phyloP scores from a whole-genome alignment of 805 yeast species.

The Candida nemodendra region DNA sequence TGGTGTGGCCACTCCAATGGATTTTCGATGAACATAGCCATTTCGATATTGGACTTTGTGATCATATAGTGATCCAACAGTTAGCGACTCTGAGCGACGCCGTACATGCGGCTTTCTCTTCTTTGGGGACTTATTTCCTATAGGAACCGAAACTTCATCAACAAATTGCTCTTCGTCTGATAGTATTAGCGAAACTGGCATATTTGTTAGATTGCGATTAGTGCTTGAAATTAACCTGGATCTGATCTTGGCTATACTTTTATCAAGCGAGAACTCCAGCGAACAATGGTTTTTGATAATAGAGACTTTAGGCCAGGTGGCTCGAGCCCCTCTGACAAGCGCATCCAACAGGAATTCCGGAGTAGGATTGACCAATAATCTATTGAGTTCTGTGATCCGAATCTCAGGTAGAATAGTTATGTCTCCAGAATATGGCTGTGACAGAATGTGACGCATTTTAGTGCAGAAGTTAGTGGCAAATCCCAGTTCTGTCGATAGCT shows the following conservation, averaged over 20 bases:
- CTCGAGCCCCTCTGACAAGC: slow-evolving; percentile 78
- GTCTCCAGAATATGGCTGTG: slow-evolving; percentile 91
- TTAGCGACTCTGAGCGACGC: slow-evolving; percentile 19
- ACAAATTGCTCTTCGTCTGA: neutral
- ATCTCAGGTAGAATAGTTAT: slow-evolving; percentile 87
- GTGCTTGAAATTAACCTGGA: slow-evolving; percentile 51
- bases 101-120: slow-evolving; percentile 13
- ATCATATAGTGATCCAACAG: slow-evolving; percentile 9
- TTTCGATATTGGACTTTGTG: slow-evolving; percentile 7
- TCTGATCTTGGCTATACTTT: slow-evolving; percentile 66
- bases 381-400: slow-evolving; percentile 53
- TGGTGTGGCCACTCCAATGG: slow-evolving; percentile 4
- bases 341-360: slow-evolving; percentile 70
- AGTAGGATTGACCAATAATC: slow-evolving; percentile 77
- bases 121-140: neutral
- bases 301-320: slow-evolving; percentile 91
- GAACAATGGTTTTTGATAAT: slow-evolving; percentile 87
- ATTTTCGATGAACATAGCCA: slow-evolving; percentile 6
- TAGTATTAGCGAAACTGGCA: slow-evolving; percentile 18
- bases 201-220: slow-evolving; percentile 10
- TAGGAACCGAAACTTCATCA: neutral
- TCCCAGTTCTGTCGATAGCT: slow-evolving; percentile 72
- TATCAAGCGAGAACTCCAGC: slow-evolving; percentile 82
- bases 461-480: slow-evolving; percentile 69
- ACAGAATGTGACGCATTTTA: slow-evolving; percentile 69